A percentile compares a stretch with the other conserved stretches of the same genome.
These are phyloP conservation scores for Aspergillus sp. DNA, from an alignment of 2,329 filamentous ascomycete genomes.

Conservation along the genomic window DNA sequence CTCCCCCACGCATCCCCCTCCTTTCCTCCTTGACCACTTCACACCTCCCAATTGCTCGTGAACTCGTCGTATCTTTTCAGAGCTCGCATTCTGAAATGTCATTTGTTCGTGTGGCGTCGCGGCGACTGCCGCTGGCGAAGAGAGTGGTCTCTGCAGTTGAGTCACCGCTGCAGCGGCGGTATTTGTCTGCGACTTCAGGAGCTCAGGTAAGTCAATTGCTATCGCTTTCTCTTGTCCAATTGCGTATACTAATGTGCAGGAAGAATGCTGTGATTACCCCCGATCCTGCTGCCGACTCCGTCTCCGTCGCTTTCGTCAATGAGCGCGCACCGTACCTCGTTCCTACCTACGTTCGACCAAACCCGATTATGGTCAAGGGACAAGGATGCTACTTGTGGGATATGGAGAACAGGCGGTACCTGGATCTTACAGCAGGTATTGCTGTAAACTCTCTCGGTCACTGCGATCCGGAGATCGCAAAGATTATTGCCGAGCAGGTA, in stretches of 20 bases:
- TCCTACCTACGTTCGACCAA: slow-evolving; percentile 86
- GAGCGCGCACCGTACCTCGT: slow-evolving; percentile 88
- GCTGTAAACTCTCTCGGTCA: slow-evolving; percentile 93
- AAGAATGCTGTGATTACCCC: slow-evolving; percentile 59
- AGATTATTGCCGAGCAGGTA: slow-evolving; percentile 76
- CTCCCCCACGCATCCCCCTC: neutral
- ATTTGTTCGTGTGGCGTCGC: slow-evolving; percentile 34
- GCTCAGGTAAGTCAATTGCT: slow-evolving; percentile 18
- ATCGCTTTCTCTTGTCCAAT: neutral
- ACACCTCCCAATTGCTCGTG: slow-evolving; percentile 1
- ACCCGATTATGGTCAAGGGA: slow-evolving; percentile 85
- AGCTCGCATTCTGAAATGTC: slow-evolving; percentile 23
- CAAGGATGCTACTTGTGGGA: slow-evolving; percentile 89
- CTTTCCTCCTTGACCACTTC: neutral
- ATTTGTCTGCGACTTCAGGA: slow-evolving; percentile 31
- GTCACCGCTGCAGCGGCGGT: slow-evolving; percentile 35
- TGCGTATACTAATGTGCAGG: slow-evolving; percentile 3
- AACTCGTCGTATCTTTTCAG: neutral
- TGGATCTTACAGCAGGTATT: slow-evolving; percentile 95
- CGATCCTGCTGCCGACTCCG: slow-evolving; percentile 71
- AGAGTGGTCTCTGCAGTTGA: slow-evolving; percentile 30
- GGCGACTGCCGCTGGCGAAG: slow-evolving; percentile 33
- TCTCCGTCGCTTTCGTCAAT: slow-evolving; percentile 71
- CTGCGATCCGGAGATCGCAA: slow-evolving; percentile 74
- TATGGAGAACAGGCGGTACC: slow-evolving; percentile 80